Evolutionary conservation across 106 monocot genomes (phyloP), one percentile per base, ranked within the genome.

Genomic region (Hemerocallis citrina): DNA sequence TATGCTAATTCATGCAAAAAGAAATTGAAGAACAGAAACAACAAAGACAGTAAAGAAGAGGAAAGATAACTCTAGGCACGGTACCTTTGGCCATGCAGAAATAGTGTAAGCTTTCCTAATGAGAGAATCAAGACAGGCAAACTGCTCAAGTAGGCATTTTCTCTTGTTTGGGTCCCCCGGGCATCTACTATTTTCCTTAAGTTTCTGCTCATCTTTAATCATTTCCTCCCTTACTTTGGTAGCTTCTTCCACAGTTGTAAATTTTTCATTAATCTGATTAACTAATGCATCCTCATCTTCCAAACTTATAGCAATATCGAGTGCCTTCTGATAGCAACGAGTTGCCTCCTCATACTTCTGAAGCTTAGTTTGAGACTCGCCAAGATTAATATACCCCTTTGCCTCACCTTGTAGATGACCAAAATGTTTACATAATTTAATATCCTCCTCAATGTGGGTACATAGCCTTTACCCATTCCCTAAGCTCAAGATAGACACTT

Each of bases 351-450:
- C 77, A 57, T 88, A 88, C 61, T 87, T 91, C 42, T 98, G 96
- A 27, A 77, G 64, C 31, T 75, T 76, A 65, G 72, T 82, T 65
- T 91, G 81, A 48, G 91, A 52, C 47, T 88, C 96, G 12, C 91
- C 96, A 33, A 91, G 81, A 71, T 91, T 98, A 49, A 98, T 81
- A 45, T 77, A 91, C 14, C 96, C 96, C 66, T 98, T 91, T 41
- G 91, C 73, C 52, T 98, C 96, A 45, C 91, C 96, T 75, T 84
- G 79, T 35, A 34, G 45, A 50, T 98, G 96, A 37, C 77, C 71
- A 59, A 98, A 88, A 23, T 63, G 84, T 67, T 77, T 87, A 68
- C 96, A 98, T 32, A 98, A 91, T 35, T 73, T 27, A 52, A 98
- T 85, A 54, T 98, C 96, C 64, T 43, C 75, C 63, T 88, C 84